Base-by-base conservation (phyloP, 148 eudicot species). In the Agrostemma githago region DNA sequence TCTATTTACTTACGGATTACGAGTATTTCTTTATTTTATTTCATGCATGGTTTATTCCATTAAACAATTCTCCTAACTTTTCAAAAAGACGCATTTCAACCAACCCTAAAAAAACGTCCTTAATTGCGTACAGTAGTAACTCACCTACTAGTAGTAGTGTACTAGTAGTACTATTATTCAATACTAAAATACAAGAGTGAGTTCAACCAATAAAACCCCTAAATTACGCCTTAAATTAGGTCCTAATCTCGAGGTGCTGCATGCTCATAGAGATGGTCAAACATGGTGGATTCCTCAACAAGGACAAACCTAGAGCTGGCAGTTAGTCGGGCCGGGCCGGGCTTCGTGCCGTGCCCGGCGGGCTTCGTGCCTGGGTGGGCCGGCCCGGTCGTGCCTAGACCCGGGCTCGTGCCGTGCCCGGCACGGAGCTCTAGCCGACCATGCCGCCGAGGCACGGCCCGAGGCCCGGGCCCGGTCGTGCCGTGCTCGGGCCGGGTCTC, bases 171-270 rank as follows among this genome's bases (percentile, higher is more conserved):
- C 1, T 26, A 26, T 26, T 72, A 6, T 3, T 51, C 39, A 48
- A 11, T 63, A n/a, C n/a, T n/a, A 65, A 65, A 53, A 34, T 15
- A 66, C 17, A 40, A 15, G 14, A 70, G 6, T 53, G 14, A 70
- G 6, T 53, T 39, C 15, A 40, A 37, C 60, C 21, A 64, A 53
- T 48, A 14, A 51, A 62, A 2, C 46, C 79, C 81, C 41, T 11
- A 7, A 46, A 78, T 59, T 74, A 82, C 76, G 84, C 81, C 84
- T 46, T 69, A 66, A 59, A 63, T 76, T 76, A 64, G 74, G 82
- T 72, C 51, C 71, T 75, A 75, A 75, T 12, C 21, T 75, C 78
- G 68, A 75, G 66, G 59, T 43, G 63, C 4, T 40, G 42, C n/a
- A n/a, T n/a, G n/a, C 53, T n/a, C 44, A 66, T 66, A 17, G 0